A percentile compares a stretch with the other conserved stretches of the same genome.
Conservation (phyloP, 768 basidiomycete species). For the Suillus decipiens region DNA sequence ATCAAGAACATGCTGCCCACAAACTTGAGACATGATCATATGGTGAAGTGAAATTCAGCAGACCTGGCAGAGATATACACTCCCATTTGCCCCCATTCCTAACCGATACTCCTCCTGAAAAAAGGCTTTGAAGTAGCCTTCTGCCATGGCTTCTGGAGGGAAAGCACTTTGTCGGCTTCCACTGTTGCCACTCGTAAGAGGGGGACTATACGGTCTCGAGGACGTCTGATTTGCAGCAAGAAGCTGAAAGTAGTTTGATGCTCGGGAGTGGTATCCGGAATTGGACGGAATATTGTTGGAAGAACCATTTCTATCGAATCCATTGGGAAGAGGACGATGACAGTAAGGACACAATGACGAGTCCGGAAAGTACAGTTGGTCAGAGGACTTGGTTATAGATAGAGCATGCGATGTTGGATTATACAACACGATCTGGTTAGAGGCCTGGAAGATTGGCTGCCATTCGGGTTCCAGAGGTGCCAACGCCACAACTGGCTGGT, state of each 20-base stretch:
- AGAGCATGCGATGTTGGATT: slow-evolving; percentile 85
- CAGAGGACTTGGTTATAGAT: slow-evolving; percentile 51
- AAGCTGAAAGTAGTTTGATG: slow-evolving; percentile 79
- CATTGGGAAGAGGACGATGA: slow-evolving; percentile 56
- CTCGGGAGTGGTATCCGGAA: slow-evolving; percentile 53
- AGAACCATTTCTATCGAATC: slow-evolving; percentile 34
- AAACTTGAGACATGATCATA: slow-evolving; percentile 9
- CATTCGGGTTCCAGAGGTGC: slow-evolving; percentile 44
- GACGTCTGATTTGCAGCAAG: slow-evolving; percentile 70
- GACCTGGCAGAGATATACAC: slow-evolving; percentile 87
- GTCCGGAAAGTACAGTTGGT: slow-evolving; percentile 24
- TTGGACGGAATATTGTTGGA: slow-evolving; percentile 35
- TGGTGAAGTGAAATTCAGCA: slow-evolving; percentile 14
- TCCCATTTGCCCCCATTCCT: slow-evolving; percentile 95
- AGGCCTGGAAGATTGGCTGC: slow-evolving; percentile 81
- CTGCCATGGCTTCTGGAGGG: slow-evolving; percentile 74
- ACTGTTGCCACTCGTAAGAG: slow-evolving; percentile 24
- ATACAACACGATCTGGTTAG: slow-evolving; percentile 86
- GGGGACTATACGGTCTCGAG: slow-evolving; percentile 55
- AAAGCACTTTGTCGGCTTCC: slow-evolving; percentile 42
- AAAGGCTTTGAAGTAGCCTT: slow-evolving; percentile 92
- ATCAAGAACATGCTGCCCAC: slow-evolving; percentile 74
- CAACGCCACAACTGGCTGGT: slow-evolving; percentile 31
- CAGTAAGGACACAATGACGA: slow-evolving; percentile 69
- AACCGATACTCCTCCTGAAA: slow-evolving; percentile 88